phyloP scores from a whole-genome alignment of 2,329 filamentous ascomycete species.

The Fonsecaea multimorphosa region DNA sequence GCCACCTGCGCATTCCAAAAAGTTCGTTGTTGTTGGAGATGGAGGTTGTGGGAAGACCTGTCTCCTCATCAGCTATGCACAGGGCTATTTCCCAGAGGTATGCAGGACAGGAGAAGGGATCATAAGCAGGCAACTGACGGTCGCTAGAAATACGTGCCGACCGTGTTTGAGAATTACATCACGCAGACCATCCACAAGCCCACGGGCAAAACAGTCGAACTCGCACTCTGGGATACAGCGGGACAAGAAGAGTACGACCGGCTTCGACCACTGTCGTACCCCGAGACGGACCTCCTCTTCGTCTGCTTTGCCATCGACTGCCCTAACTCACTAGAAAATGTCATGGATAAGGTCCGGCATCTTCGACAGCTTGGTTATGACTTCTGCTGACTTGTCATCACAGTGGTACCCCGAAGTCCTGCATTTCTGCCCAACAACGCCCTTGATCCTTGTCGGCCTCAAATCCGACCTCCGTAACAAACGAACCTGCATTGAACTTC shows the following conservation, averaged over 20 bases:
- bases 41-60: conserved; percentile 99
- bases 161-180: conserved; percentile 99
- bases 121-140: conserved; percentile 12
- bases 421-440: conserved; percentile 97
- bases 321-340: conserved; percentile 96
- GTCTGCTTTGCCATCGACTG: conserved; percentile 99
- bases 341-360: conserved; percentile 88
- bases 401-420: conserved; percentile 99
- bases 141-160: conserved; percentile 95
- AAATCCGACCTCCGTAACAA: conserved; percentile 97
- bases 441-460: conserved; percentile 91
- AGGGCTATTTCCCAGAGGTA: conserved; percentile 99
- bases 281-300: conserved; percentile 96
- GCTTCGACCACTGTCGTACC: conserved; percentile 92
- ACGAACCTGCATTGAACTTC: conserved; percentile 95
- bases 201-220: conserved; percentile 91
- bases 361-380: not conserved
- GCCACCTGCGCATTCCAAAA: conserved; percentile 93
- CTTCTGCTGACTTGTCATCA: conserved; percentile 26
- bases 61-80: conserved; percentile 96
- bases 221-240: conserved; percentile 97
- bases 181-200: conserved; percentile 89
- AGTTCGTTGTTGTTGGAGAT: conserved; percentile 98
- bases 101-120: conserved; percentile 39
- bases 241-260: conserved; percentile 99